These are phyloP conservation scores for Populus hybrid DNA, from an alignment of 441 rosid species.

Conservation along the genomic window DNA sequence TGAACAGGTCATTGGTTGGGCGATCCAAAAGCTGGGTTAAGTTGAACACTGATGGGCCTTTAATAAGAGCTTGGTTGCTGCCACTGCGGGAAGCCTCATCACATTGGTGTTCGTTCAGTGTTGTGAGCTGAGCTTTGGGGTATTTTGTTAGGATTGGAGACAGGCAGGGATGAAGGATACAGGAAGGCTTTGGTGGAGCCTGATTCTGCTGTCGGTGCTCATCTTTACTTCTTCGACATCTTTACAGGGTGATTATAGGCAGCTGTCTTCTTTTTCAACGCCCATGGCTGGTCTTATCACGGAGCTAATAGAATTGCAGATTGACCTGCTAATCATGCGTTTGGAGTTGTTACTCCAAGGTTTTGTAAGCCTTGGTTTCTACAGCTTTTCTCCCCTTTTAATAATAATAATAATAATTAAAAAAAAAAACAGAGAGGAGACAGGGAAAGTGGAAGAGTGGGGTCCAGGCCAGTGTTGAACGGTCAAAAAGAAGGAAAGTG, in stretches of 20 bases:
- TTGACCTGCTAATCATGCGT: not conserved
- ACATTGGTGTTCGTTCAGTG: too few species aligned
- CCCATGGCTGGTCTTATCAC: not conserved
- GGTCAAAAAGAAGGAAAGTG: conserved; percentile 51
- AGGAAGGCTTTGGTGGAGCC: not conserved
- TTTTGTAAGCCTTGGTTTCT: too few species aligned
- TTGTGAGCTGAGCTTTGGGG: too few species aligned
- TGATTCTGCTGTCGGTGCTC: not conserved
- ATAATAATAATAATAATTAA: too few species aligned
- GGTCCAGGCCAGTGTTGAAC: conserved; percentile 30
- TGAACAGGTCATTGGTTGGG: not conserved
- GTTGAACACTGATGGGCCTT: not conserved
- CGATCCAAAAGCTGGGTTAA: not conserved
- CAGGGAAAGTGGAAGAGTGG: conserved; percentile 19
- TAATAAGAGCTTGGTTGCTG: not conserved
- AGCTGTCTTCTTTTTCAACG: not conserved
- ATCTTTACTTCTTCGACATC: not conserved
- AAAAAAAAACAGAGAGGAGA: not conserved
- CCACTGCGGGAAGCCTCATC: not conserved
- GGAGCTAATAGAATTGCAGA: not conserved
- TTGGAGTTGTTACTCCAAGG: not conserved
- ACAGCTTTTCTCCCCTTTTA: not conserved
- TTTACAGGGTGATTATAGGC: not conserved
- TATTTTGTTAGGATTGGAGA: not conserved
- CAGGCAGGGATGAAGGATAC: not conserved